Evolutionary conservation across 768 basidiomycete genomes (phyloP), one percentile per base, ranked within the genome.

Genomic region (Lentinus tigrinus): DNA sequence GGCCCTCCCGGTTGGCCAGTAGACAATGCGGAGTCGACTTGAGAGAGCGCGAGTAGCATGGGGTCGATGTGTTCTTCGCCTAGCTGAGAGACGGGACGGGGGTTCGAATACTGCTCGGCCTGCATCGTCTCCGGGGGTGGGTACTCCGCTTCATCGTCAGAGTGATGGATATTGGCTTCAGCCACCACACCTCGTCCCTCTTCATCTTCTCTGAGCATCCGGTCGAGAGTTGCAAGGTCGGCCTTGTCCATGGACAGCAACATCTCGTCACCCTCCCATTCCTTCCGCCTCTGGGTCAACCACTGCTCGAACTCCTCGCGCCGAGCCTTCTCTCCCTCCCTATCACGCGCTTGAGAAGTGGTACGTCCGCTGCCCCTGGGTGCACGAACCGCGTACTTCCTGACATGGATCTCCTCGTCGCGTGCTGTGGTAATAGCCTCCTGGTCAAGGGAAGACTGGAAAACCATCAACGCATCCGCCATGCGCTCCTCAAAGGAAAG

Each of bases 401-500:
- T 63, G 8, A 47, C 27, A 31, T 56, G 46, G 4, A 67, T 27
- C 16, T 65, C 58, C 8, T 52, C 56, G n/a, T 63, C 65, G 3
- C 68, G 68, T 38, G 62, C 52, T 13, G 59, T 48, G 36, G 68
- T 28, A 13, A 70, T 38, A 4, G 38, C 61, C 3, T 65, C 64
- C 16, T 46, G 58, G 40, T 73, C 70, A 71, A 70, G 72, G 3
- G 48, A 21, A 2, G 65, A 57, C 56, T 80, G 78, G 2, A 65
- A 57, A 17, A 39, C 42, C 4, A 57, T 53, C 8, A 79, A 58
- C 2, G 54, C 58, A 24, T 47, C 62, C 21, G 83, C 78, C 54
- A 76, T 70, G 23, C 52, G 36, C 56, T 84, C 84, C 67, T 87
- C 85, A 63, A 72, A 70, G 28, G 65, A 54, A 38, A 84, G 61